phyloP scores from a whole-genome alignment of 2,329 filamentous ascomycete genomes.

The Albophoma yamanashiensis region DNA sequence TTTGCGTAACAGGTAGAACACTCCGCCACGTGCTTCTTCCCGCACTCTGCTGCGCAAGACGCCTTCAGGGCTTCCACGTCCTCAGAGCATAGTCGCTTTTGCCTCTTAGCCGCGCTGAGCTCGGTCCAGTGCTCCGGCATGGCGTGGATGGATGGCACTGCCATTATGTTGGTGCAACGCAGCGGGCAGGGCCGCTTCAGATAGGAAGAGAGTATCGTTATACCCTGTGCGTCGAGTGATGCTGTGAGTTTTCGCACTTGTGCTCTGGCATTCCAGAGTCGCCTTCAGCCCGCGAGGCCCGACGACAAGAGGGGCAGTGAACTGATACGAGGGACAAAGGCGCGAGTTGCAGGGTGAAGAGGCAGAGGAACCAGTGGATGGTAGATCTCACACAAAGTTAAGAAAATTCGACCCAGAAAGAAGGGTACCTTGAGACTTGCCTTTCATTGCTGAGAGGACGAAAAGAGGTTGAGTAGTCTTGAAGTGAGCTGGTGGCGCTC shows the following conservation, averaged over 20 bases:
- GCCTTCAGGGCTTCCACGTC: constrained; percentile 31
- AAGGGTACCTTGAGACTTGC: neutral
- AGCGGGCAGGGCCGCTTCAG: neutral
- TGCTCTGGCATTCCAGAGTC: neutral
- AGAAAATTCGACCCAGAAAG: neutral
- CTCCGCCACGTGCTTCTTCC: constrained; percentile 29
- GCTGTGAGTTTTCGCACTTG: neutral
- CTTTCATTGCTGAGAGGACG: neutral
- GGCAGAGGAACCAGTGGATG: neutral
- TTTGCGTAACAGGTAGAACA: constrained; percentile 38
- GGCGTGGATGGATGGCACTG: constrained; percentile 11
- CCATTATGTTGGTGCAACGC: constrained; percentile 9
- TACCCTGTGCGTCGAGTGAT: neutral
- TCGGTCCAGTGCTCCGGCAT: constrained; percentile 29
- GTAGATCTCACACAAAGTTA: too few species aligned
- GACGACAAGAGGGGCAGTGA: neutral
- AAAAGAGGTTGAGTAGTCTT: neutral
- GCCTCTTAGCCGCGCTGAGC: constrained; percentile 19
- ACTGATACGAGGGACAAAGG: neutral
- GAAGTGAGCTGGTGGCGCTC: neutral
- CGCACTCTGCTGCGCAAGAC: constrained; percentile 31
- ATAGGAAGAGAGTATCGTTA: neutral
- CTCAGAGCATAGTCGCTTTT: constrained; percentile 24
- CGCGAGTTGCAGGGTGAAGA: neutral
- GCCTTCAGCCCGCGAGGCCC: neutral